A percentile compares a stretch with the other conserved stretches of the same genome.
Evolutionary conservation across 2,329 filamentous ascomycete species (phyloP).

Genomic region (Hymenoscyphus fraxineus): DNA sequence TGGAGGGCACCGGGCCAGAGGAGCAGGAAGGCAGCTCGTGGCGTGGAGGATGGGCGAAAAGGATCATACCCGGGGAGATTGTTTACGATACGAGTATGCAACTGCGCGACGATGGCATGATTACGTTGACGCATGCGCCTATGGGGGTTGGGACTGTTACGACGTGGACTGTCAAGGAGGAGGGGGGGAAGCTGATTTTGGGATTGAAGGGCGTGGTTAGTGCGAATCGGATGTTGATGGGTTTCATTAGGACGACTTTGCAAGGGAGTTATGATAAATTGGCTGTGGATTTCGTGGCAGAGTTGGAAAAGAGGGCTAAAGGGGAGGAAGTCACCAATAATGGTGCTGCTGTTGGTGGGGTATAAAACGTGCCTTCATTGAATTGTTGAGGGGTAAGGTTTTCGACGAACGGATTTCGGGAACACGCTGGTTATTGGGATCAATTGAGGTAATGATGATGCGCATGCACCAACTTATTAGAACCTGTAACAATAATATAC

Average conservation of each 20-base stretch:
- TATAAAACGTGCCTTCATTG: background rate
- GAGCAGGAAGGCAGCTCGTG: slow-evolving; percentile 75
- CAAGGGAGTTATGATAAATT: slow-evolving; percentile 69
- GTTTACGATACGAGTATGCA: slow-evolving; percentile 27
- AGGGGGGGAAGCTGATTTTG: slow-evolving; percentile 71
- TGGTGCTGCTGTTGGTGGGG: background rate
- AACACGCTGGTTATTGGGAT: background rate
- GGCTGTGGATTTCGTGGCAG: slow-evolving; percentile 56
- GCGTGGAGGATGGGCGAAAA: slow-evolving; percentile 61
- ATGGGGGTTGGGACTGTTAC: slow-evolving; percentile 49
- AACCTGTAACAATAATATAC: background rate
- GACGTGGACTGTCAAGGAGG: slow-evolving; percentile 65
- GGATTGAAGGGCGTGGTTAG: slow-evolving; percentile 76
- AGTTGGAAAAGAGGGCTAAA: slow-evolving; percentile 38
- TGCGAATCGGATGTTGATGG: slow-evolving; percentile 70
- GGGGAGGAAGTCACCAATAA: background rate
- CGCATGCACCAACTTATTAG: background rate
- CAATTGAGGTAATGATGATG: background rate
- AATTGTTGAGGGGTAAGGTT: background rate
- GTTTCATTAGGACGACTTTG: slow-evolving; percentile 76
- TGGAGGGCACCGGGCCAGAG: slow-evolving; percentile 36
- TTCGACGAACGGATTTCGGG: background rate
- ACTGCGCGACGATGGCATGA: slow-evolving; percentile 22
- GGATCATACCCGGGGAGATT: slow-evolving; percentile 28
- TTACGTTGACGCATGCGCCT: slow-evolving; percentile 31